Base-by-base conservation (phyloP, 2,329 filamentous ascomycete genomes). In the Sporothrix schenckii region DNA sequence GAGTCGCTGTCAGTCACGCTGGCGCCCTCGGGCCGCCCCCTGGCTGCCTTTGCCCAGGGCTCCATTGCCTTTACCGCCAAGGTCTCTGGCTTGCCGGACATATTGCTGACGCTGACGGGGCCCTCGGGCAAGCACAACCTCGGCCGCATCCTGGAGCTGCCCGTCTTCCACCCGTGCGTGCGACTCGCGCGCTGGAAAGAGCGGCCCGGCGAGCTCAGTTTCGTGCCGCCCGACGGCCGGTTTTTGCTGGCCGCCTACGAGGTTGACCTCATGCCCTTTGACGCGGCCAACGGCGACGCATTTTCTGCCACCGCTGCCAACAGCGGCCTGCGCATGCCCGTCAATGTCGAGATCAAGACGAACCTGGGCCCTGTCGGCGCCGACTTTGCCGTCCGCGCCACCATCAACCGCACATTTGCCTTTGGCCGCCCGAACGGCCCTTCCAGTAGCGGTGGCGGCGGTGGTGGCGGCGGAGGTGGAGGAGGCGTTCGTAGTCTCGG, bases 161-260 rank as follows among this genome's bases (percentile, higher is more conserved):
- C 94, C 0, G 93, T 97, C 0, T 99, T 99, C 76, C 95, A 99
- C 78, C 95, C 95, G 0, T 98, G 95, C 76, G 95, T 99, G 10
- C 87, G 95, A 21, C 83, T 99, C 3, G 91, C 91, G n/a, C 87
- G 89, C 73, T 99, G 95, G 95, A 90, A 90, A 75, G 92, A 97
- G 75, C 87, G 88, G 69, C 93, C 94, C 0, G 95, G 95, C 3
- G 92, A 97, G 74, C 83, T 99, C n/a, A 97, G 92, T 77, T 99
- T 99, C 77, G 88, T 99, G 14, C 95, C 95, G 1, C 95, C 95
- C 0, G 95, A 99, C 78, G 95, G 95, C 44, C 88, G 93, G 56
- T 99, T 98, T 78, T 91, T 97, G 53, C 85, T 99, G 21, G 94
- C 93, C 44, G 94, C 93, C 27, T 99, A 99, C 77, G 94, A 97